Conservation (phyloP, 2,329 filamentous ascomycete genomes). For the Talaromyces piceae region DNA sequence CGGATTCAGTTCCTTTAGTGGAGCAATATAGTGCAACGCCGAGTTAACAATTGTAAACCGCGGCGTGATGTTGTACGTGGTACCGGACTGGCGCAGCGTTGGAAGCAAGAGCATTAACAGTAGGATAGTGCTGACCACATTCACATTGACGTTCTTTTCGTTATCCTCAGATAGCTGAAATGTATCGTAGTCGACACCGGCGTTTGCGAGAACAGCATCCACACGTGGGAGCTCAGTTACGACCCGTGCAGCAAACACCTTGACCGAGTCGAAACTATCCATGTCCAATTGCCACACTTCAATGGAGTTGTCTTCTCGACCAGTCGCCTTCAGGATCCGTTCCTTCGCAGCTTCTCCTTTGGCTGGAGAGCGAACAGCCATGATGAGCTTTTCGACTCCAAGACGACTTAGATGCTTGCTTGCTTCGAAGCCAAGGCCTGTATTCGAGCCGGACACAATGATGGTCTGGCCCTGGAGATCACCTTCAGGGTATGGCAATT, state of each 20-base stretch:
- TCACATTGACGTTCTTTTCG: constrained; percentile 32
- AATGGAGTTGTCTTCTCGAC: constrained; percentile 29
- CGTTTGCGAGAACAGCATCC: constrained; percentile 43
- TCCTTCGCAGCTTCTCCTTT: constrained; percentile 37
- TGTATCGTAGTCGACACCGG: constrained; percentile 24
- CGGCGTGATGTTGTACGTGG: constrained; percentile 12
- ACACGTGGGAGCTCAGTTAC: constrained; percentile 29
- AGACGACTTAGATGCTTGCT: constrained; percentile 34
- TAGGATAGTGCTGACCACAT: constrained; percentile 23
- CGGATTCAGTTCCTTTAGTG: constrained; percentile 11
- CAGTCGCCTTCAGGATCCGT: constrained; percentile 23
- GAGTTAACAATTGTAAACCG: constrained; percentile 15
- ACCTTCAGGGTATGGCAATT: constrained; percentile 2
- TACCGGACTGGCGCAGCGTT: constrained; percentile 12
- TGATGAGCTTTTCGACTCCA: constrained; percentile 38
- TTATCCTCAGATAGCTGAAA: constrained; percentile 14
- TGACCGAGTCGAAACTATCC: constrained; percentile 39
- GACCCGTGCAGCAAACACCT: constrained; percentile 32
- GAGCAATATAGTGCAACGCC: constrained; percentile 15
- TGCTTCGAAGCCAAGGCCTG: constrained; percentile 43
- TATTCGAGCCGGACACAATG: constrained; percentile 46
- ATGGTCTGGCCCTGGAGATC: constrained; percentile 29
- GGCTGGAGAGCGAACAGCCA: constrained; percentile 39
- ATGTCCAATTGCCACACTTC: constrained; percentile 48
- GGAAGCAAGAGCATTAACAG: constrained; percentile 18